phyloP scores from a whole-genome alignment of 225 moss, liverwort and hornwort species.

The Anthoceros angustus region DNA sequence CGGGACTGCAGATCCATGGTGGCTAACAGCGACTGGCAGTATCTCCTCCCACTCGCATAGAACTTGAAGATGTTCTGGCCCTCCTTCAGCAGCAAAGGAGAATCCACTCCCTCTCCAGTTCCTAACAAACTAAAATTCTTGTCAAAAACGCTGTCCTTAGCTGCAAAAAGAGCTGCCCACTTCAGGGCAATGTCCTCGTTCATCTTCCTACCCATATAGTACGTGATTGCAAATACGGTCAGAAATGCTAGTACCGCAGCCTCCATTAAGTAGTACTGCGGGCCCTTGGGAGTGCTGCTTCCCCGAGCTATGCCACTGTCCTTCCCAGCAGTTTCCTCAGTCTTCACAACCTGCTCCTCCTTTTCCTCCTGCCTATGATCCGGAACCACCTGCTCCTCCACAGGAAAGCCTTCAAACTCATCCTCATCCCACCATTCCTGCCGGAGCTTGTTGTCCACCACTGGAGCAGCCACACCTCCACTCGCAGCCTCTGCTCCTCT shows the following conservation, averaged over 20 bases:
- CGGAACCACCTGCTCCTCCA: conserved; percentile 11
- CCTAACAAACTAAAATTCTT: conserved; percentile 90
- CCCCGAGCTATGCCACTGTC: conserved; percentile 6
- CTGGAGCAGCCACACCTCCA: conserved; percentile 19
- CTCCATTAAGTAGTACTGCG: conserved; percentile 50
- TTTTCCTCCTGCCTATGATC: conserved; percentile 9
- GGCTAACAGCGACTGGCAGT: conserved; percentile 61
- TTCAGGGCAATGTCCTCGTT: conserved; percentile 77
- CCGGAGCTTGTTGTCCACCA: neutral
- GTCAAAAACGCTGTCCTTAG: conserved; percentile 51
- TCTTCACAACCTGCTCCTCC: conserved; percentile 10
- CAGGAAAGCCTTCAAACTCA: conserved; percentile 89
- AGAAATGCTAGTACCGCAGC: conserved; percentile 37
- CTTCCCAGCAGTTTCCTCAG: conserved; percentile 8
- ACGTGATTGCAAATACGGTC: conserved; percentile 40
- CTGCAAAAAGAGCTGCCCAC: conserved; percentile 70
- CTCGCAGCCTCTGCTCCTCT: conserved; percentile 8
- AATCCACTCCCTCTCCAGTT: conserved; percentile 56
- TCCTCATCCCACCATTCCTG: conserved; percentile 78
- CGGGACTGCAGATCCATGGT: conserved; percentile 57
- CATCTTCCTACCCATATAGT: conserved; percentile 53
- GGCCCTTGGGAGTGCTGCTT: conserved; percentile 10
- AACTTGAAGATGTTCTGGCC: conserved; percentile 80
- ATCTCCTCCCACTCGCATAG: conserved; percentile 78
- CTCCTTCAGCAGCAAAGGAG: conserved; percentile 65